Conservation (phyloP, 2,329 filamentous ascomycete genomes). For the Aspergillus viridinutans region DNA sequence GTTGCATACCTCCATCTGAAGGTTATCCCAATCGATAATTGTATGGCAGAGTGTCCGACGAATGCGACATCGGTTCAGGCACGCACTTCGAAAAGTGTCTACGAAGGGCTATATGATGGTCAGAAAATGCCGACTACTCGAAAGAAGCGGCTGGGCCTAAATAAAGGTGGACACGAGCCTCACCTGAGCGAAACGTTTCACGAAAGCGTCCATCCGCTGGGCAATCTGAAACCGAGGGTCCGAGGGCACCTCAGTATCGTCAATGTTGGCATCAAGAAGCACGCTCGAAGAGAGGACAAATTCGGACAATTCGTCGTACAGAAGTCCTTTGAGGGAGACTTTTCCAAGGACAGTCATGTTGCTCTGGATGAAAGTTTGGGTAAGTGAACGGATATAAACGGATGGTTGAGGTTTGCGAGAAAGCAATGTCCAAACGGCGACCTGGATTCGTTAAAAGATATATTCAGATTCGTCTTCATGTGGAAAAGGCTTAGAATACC, state of each 20-base stretch:
- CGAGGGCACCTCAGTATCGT: constrained; percentile 68
- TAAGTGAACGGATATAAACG: constrained; percentile 74
- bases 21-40: constrained; percentile 74
- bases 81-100: constrained; percentile 77
- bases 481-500: constrained; percentile 44
- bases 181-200: constrained; percentile 50
- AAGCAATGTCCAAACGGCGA: constrained; percentile 70
- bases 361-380: constrained; percentile 72
- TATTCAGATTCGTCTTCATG: constrained; percentile 4
- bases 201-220: constrained; percentile 66
- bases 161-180: neutral
- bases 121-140: constrained; percentile 1
- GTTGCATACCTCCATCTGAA: constrained; percentile 66
- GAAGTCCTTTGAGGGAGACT: constrained; percentile 66
- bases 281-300: constrained; percentile 68
- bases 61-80: constrained; percentile 85
- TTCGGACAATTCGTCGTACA: constrained; percentile 77
- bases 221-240: constrained; percentile 72
- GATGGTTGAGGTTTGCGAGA: constrained; percentile 76
- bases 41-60: constrained; percentile 85
- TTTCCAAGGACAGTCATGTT: constrained; percentile 65
- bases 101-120: constrained; percentile 63
- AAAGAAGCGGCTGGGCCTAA: neutral
- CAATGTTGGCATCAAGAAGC: constrained; percentile 69
- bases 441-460: constrained; percentile 43